Conservation (phyloP, 2,329 filamentous ascomycete genomes). For the Trichoderma pleuroti region DNA sequence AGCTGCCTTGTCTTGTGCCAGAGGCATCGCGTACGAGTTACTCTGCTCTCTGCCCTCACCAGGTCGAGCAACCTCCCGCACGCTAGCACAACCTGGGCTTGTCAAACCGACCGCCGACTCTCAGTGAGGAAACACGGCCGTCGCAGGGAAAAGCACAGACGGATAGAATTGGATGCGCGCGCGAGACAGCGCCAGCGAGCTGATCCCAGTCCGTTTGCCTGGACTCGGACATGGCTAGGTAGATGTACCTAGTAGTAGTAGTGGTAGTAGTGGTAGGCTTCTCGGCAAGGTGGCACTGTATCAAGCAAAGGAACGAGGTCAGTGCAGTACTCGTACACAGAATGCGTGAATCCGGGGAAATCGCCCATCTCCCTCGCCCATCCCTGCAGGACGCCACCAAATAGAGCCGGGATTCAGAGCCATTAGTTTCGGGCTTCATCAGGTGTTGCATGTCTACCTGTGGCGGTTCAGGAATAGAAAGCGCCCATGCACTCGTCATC, state of each 20-base stretch:
- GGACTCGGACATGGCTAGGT: background rate
- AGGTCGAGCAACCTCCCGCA: conserved; percentile 12
- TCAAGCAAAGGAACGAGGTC: background rate
- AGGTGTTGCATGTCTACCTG: background rate
- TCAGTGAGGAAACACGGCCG: conserved; percentile 3
- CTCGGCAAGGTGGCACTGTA: background rate
- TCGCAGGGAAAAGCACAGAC: background rate
- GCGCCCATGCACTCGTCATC: background rate
- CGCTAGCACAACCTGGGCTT: conserved; percentile 5
- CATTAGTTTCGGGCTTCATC: conserved; percentile 2
- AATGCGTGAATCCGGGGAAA: conserved; percentile 10
- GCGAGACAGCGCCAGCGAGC: background rate
- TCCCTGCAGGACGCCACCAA: conserved; percentile 2
- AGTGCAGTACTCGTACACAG: background rate
- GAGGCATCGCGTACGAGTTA: background rate
- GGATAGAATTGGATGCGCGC: background rate
- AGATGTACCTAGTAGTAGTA: too few species aligned
- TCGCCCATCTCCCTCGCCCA: background rate
- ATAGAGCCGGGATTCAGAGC: background rate
- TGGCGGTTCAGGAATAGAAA: background rate
- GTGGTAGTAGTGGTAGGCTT: too few species aligned
- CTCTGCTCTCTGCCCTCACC: background rate
- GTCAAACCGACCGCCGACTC: background rate
- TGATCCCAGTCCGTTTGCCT: background rate
- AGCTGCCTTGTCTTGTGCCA: background rate